Evolutionary conservation across 495 filamentous ascomycete genomes (phyloP), one percentile per base, ranked within the genome.

Genomic region (Neurospora discreta): DNA sequence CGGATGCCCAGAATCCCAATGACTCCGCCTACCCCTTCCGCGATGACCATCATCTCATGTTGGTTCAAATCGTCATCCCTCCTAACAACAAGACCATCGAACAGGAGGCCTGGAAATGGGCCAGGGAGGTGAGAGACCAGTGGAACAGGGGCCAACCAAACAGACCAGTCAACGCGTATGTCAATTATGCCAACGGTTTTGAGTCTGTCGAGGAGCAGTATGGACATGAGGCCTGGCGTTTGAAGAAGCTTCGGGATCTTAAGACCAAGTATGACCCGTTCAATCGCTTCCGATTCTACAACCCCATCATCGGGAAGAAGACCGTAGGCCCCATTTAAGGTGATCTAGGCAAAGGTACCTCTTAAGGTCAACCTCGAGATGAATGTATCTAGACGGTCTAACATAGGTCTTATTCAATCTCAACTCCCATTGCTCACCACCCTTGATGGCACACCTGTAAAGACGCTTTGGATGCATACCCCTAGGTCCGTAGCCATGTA

Each of bases 181-280:
- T 90, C 69, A 90, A 90, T 74, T 90, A 90, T 78, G 89, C 88
- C 0, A 81, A 82, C 68, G 88, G 88, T 2, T 77, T 84, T 46
- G 88, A 90, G 81, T 75, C 75, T 0, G 39, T 71, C 5, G 38
- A 83, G 77, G 74, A 80, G 46, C 74, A 78, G 76, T 90, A 90
- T 70, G 87, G 88, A 0, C 74, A 77, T 68, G 87, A 87, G 69
- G 16, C 70, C 18, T 88, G 86, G 85, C 78, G 86, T 1, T 78
- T 80, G 74, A 69, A 79, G 11, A 75, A 75, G 6, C 77, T 90
- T 68, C 69, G 71, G 33, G 76, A 68, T 7, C 74, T 90, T 75
- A 89, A 90, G 82, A 71, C 74, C 15, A 85, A 85, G 78, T 89
- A 87, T 74, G 89, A 90, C 72, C 86, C 87, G 0, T 6, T 73